phyloP scores from a whole-genome alignment of 257 asterid species.

The Linderniella brevidens region DNA sequence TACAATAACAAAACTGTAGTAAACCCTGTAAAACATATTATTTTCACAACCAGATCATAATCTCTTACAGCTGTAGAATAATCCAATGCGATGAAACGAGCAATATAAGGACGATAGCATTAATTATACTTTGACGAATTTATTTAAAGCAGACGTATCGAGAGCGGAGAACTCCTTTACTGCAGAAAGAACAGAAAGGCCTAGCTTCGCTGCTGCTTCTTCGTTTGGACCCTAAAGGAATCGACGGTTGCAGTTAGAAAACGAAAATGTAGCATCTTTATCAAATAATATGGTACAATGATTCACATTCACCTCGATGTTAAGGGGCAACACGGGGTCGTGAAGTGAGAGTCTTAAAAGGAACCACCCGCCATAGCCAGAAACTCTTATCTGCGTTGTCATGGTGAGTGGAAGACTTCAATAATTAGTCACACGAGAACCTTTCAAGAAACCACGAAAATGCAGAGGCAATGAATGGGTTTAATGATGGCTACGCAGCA shows the following conservation, averaged over 20 bases:
- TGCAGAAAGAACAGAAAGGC: conserved; percentile 48
- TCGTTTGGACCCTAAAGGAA: conserved; percentile 49
- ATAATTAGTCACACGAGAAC: conserved; percentile 3
- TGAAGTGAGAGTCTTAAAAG: conserved; percentile 95
- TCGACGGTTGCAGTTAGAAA: too few species aligned
- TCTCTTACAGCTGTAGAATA: too few species aligned
- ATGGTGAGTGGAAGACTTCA: conserved; percentile 4
- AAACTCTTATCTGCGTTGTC: conserved; percentile 53
- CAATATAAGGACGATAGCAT: background rate
- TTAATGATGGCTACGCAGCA: background rate
- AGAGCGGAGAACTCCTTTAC: conserved; percentile 52
- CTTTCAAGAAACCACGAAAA: too few species aligned
- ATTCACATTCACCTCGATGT: conserved; percentile 63
- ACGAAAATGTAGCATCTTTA: too few species aligned
- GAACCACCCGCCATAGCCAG: conserved; percentile 97
- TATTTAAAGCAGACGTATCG: conserved; percentile 55
- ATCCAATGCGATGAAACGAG: background rate
- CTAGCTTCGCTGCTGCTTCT: conserved; percentile 68
- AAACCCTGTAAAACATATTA: too few species aligned
- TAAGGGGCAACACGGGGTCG: conserved; percentile 93
- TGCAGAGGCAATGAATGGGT: background rate
- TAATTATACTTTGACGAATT: conserved; percentile 33
- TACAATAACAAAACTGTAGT: too few species aligned
- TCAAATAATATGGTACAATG: too few species aligned
- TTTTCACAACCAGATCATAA: too few species aligned